Evolutionary conservation across 1,284 basidiomycete genomes (phyloP), one percentile per base, ranked within the genome.

Genomic region (Rhodotorula mucilaginosa): DNA sequence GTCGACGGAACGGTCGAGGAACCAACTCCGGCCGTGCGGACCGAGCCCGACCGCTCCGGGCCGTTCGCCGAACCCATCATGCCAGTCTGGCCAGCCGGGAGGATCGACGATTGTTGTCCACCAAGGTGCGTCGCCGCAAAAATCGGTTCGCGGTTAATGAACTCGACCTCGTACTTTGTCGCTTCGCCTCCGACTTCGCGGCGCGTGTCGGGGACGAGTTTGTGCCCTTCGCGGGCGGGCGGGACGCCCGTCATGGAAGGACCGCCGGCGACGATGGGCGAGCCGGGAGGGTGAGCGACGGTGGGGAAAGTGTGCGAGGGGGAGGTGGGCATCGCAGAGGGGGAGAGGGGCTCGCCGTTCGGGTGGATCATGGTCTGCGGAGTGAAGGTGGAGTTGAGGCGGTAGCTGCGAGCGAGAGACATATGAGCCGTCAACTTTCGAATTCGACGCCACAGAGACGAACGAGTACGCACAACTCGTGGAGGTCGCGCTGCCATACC

Each of bases 401-500:
- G 62, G 62, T 64, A 67, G 58, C 65, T 65, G 31, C 39, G 59
- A 56, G 46, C 4, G 58, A 0, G 15, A 15, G 39, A 29, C 26
- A 44, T 26, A 19, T 2, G 44, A 23, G 8, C 3, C 54, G 10
- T 2, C 44, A 39, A 59, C 44, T 12, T 3, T 18, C 2, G 13
- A 46, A 7, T 21, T 64, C 5, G n/a, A 34, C 23, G 4, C 54
- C 10, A n/a, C 46, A 34, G 34, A 34, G 2, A 34, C 34, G 34
- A 34, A n/a, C n/a, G n/a, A n/a, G 34, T 34, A 65, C 57, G 29
- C 51, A 72, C 64, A 62, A 72, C 54, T 72, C 70, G 67, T 72
- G 70, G 21, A 72, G 64, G 60, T 72, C 70, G 29, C 70, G 67
- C 52, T 72, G 70, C 64, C 64, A 72, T 19, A 72, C 65, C 39